Conservation (phyloP, 257 asterid species). For the Solanum virginianum region DNA sequence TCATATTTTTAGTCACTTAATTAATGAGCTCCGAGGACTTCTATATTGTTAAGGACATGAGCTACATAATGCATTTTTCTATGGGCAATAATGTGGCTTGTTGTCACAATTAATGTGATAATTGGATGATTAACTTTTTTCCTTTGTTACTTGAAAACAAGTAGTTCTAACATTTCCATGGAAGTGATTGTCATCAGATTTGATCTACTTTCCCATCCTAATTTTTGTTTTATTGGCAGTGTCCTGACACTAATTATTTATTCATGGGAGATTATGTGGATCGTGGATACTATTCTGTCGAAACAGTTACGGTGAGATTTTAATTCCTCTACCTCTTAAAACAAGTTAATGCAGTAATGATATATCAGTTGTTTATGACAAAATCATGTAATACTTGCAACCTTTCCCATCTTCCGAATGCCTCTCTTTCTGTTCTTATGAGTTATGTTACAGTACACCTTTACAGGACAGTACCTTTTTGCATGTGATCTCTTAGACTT, state of each 20-base stretch:
- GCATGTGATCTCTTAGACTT: not conserved
- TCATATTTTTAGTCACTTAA: not conserved
- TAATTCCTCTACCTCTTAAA: not conserved
- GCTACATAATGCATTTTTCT: not conserved
- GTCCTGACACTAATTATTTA: slow-evolving; percentile 82
- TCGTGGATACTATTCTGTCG: slow-evolving; percentile 84
- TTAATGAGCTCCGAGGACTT: not conserved
- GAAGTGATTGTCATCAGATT: not conserved
- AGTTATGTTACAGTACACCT: not conserved
- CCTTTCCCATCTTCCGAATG: not conserved
- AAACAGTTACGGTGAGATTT: slow-evolving; percentile 58
- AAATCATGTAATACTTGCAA: not conserved
- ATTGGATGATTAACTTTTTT: not conserved
- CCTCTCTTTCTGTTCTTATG: not conserved
- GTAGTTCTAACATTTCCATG: not conserved
- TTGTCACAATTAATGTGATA: not conserved
- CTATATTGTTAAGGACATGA: not conserved
- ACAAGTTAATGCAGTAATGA: not conserved
- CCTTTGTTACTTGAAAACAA: not conserved
- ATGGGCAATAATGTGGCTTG: not conserved
- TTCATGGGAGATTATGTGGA: slow-evolving; percentile 94
- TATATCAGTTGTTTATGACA: not conserved
- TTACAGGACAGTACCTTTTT: not conserved
- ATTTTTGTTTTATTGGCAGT: slow-evolving; percentile 32
- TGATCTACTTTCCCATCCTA: not conserved